Percentiles rank a stretch among this genome's conserved stretches.
phyloP scores from a whole-genome alignment of 768 basidiomycete genomes.

The Scleroderma bovista region DNA sequence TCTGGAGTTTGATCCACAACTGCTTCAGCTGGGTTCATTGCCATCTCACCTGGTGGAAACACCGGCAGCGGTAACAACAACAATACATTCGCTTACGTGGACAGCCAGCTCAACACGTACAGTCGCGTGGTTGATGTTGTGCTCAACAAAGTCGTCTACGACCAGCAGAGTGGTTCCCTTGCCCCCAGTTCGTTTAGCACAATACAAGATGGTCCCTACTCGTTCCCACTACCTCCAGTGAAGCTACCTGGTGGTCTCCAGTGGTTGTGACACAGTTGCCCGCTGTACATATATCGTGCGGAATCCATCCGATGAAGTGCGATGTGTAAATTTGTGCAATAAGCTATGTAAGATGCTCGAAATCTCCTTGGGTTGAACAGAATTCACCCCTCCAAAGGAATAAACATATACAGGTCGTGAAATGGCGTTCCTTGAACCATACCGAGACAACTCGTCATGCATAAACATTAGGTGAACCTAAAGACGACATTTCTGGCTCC shows the following conservation, averaged over 20 bases:
- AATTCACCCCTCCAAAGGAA: too few species aligned
- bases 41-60: conserved; percentile 40
- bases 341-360: too few species aligned
- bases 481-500: conserved; percentile 11
- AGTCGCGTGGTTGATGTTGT: conserved; percentile 54
- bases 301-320: not conserved
- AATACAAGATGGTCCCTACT: not conserved
- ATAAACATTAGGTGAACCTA: conserved; percentile 14
- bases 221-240: conserved; percentile 8
- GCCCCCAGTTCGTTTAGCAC: conserved; percentile 16
- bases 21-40: conserved; percentile 45
- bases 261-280: not conserved
- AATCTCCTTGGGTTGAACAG: too few species aligned
- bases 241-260: conserved; percentile 37
- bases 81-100: conserved; percentile 60
- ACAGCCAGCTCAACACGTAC: conserved; percentile 58
- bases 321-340: too few species aligned
- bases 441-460: conserved; percentile 31
- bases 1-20: not conserved
- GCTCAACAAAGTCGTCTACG: conserved; percentile 54
- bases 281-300: not conserved
- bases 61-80: conserved; percentile 64
- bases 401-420: too few species aligned
- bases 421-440: conserved; percentile 19
- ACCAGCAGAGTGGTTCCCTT: conserved; percentile 50